Evolutionary conservation across 495 filamentous ascomycete species (phyloP).

Genomic region (Neurospora sp.): DNA sequence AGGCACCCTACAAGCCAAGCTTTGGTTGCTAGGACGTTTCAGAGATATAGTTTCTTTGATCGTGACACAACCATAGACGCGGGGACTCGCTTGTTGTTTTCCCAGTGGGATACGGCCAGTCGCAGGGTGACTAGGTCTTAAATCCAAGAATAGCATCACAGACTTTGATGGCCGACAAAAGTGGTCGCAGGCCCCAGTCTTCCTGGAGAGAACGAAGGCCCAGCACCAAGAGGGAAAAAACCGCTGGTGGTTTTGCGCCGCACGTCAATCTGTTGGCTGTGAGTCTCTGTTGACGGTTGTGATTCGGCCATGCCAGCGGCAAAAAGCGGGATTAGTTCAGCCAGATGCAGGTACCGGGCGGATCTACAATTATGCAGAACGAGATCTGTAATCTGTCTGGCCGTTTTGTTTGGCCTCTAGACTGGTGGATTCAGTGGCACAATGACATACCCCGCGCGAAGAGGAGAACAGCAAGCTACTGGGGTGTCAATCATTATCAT

Average conservation of each 20-base stretch:
- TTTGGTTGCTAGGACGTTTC: background rate
- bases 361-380: background rate
- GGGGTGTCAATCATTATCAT: background rate
- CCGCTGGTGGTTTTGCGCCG: background rate
- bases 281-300: background rate
- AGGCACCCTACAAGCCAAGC: background rate
- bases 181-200: background rate
- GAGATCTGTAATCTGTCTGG: background rate
- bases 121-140: background rate
- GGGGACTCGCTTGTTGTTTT: background rate
- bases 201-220: background rate
- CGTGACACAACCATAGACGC: background rate
- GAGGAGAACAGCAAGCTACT: background rate
- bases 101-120: background rate
- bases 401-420: background rate
- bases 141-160: background rate
- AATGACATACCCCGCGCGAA: background rate
- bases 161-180: background rate
- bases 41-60: background rate
- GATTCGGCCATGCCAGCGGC: background rate
- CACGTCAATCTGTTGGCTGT: background rate
- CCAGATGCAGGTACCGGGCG: background rate
- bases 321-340: background rate
- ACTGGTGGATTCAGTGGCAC: background rate
- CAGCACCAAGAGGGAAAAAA: background rate